phyloP scores from a whole-genome alignment of 306 rosid species.

The Gastrolobium villosum region DNA sequence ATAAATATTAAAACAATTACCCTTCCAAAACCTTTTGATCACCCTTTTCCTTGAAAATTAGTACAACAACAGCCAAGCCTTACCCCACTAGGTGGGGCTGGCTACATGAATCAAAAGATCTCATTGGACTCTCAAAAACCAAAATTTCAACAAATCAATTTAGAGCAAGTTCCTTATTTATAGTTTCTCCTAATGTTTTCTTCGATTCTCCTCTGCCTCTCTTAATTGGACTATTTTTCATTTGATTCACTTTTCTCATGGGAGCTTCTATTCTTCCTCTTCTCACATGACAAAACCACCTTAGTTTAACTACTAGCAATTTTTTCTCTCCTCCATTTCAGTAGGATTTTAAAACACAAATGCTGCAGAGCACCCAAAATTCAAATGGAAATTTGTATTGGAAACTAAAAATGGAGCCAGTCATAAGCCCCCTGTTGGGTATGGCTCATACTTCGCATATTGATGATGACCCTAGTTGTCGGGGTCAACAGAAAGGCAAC shows the following conservation, averaged over 20 bases:
- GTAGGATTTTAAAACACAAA: constrained; percentile 1
- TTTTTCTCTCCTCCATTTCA: constrained; percentile 3
- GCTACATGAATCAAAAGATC: background rate
- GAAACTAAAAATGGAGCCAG: background rate
- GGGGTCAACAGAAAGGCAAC: too few species aligned
- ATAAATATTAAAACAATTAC: background rate
- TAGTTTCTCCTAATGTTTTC: background rate
- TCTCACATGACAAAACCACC: background rate
- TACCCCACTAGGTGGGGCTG: background rate
- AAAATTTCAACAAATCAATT: background rate
- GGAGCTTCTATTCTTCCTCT: background rate
- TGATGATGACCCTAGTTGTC: too few species aligned
- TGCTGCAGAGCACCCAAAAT: background rate
- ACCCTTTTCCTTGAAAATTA: constrained; percentile 11
- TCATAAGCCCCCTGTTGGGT: background rate
- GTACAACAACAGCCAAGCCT: background rate
- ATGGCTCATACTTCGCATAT: too few species aligned
- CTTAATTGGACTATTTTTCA: background rate
- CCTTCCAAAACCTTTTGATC: constrained; percentile 2
- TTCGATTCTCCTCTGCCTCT: too few species aligned
- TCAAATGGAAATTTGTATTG: background rate
- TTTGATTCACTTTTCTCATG: background rate
- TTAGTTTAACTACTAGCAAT: background rate
- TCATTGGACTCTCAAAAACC: background rate
- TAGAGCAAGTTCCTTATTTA: background rate